Evolutionary conservation across 352 stramenopile genomes (phyloP).

Genomic region (Phytophthora pseudosyringae): DNA sequence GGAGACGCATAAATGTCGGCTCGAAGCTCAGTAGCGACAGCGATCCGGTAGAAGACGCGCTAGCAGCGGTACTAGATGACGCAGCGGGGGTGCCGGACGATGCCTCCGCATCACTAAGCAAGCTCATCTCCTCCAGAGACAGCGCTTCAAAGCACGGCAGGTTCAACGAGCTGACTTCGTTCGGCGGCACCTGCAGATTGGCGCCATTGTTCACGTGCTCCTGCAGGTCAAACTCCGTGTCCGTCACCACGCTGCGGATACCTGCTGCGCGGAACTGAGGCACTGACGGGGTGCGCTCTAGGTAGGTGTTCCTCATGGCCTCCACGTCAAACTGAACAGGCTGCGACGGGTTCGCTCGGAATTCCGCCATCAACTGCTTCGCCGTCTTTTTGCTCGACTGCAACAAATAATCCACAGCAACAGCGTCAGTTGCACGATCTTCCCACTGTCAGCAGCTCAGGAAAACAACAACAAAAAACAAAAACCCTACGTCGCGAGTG

Average conservation of each 20-base stretch:
- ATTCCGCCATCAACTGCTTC: slow-evolving; percentile 72
- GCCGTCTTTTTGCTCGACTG: slow-evolving; percentile 74
- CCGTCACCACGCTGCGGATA: slow-evolving; percentile 81
- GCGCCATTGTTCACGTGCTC: slow-evolving; percentile 85
- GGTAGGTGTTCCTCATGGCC: slow-evolving; percentile 68
- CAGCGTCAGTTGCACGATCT: slow-evolving; percentile 10
- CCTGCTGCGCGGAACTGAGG: slow-evolving; percentile 79
- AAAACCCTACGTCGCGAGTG: slow-evolving; percentile 50
- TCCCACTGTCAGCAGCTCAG: no score
- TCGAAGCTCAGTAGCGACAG: slow-evolving; percentile 90
- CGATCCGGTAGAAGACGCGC: slow-evolving; percentile 42
- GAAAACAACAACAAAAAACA: no score
- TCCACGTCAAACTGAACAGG: slow-evolving; percentile 70
- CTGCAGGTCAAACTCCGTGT: slow-evolving; percentile 84
- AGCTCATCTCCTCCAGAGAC: slow-evolving; percentile 75
- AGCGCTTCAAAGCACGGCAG: slow-evolving; percentile 76
- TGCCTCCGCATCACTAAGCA: slow-evolving; percentile 42
- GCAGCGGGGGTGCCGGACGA: slow-evolving; percentile 34
- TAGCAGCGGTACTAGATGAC: slow-evolving; percentile 31
- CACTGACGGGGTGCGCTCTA: slow-evolving; percentile 75
- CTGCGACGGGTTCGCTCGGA: slow-evolving; percentile 57
- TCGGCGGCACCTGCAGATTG: slow-evolving; percentile 69
- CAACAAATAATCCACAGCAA: slow-evolving; percentile 15
- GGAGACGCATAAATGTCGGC: slow-evolving; percentile 87
- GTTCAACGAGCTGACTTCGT: slow-evolving; percentile 73